Evolutionary conservation across 1,284 basidiomycete genomes (phyloP).

Genomic region (Marasmius sp.): DNA sequence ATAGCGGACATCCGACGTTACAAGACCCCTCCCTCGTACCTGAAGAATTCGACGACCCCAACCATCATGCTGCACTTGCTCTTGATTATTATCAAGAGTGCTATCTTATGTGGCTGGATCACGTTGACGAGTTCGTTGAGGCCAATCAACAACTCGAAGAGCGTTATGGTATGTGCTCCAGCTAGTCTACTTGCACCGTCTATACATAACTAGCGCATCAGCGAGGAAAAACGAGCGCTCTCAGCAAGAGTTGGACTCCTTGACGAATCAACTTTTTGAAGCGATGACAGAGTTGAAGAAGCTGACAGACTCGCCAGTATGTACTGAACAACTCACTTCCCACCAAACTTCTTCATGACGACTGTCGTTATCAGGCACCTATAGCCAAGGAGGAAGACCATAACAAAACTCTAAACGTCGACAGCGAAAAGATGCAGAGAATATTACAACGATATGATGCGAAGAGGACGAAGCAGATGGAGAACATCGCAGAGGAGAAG

Average conservation of each 20-base stretch:
- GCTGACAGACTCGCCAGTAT: conserved; percentile 59
- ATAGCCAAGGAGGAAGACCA: conserved; percentile 58
- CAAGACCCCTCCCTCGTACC: conserved; percentile 62
- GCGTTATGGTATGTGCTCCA: conserved; percentile 60
- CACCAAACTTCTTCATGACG: conserved; percentile 10
- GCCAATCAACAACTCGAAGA: conserved; percentile 70
- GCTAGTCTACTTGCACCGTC: neutral
- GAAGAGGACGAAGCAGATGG: conserved; percentile 60
- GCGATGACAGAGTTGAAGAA: conserved; percentile 54
- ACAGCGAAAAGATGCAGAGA: conserved; percentile 70
- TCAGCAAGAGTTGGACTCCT: conserved; percentile 58
- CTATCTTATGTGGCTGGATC: conserved; percentile 72
- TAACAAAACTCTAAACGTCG: conserved; percentile 56
- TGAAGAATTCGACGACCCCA: conserved; percentile 70
- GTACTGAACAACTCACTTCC: neutral
- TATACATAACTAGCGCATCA: conserved; percentile 25
- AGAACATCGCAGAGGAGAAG: conserved; percentile 62
- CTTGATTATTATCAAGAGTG: conserved; percentile 74
- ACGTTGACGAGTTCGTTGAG: conserved; percentile 70
- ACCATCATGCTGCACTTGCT: conserved; percentile 72
- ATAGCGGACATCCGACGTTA: conserved; percentile 62
- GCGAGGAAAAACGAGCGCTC: conserved; percentile 68
- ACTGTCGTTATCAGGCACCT: conserved; percentile 51
- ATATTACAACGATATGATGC: conserved; percentile 63
- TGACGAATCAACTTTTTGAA: conserved; percentile 44